phyloP scores from a whole-genome alignment of 345 rosid genomes.

The Balakata baccata region DNA sequence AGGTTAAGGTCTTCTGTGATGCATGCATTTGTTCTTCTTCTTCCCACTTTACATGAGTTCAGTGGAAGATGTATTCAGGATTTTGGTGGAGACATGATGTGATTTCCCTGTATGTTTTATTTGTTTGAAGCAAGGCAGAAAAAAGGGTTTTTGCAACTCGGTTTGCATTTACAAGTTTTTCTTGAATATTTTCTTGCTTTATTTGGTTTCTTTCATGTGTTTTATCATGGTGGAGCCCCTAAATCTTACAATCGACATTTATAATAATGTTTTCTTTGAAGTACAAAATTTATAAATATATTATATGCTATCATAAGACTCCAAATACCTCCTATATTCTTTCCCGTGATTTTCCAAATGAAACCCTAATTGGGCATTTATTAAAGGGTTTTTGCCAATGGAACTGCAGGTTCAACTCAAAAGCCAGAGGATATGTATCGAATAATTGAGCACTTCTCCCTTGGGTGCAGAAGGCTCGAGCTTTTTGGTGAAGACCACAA shows the following conservation, averaged over 20 bases:
- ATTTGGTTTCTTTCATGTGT: neutral
- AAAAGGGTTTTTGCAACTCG: neutral
- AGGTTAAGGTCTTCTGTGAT: neutral
- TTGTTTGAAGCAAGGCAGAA: no score
- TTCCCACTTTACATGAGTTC: no score
- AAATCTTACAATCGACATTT: neutral
- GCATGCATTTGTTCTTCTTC: neutral
- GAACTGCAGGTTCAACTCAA: constrained; percentile 74
- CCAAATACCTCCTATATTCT: neutral
- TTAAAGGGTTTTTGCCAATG: constrained; percentile 7
- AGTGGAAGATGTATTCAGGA: no score
- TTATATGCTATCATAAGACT: neutral
- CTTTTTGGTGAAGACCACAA: constrained; percentile 98
- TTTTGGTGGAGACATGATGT: no score
- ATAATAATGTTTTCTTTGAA: neutral
- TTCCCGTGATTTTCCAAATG: neutral
- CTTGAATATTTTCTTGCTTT: neutral
- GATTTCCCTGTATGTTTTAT: no score
- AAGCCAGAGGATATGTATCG: constrained; percentile 99
- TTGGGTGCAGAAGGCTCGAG: constrained; percentile 94
- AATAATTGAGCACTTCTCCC: constrained; percentile 93
- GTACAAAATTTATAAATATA: neutral
- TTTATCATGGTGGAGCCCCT: neutral
- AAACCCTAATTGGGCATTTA: neutral
- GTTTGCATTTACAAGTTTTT: neutral